Percentiles rank a stretch among this genome's conserved stretches.
These are phyloP conservation scores for Udeniomyces megalosporus DNA, from an alignment of 768 basidiomycete genomes.

Conservation along the genomic window DNA sequence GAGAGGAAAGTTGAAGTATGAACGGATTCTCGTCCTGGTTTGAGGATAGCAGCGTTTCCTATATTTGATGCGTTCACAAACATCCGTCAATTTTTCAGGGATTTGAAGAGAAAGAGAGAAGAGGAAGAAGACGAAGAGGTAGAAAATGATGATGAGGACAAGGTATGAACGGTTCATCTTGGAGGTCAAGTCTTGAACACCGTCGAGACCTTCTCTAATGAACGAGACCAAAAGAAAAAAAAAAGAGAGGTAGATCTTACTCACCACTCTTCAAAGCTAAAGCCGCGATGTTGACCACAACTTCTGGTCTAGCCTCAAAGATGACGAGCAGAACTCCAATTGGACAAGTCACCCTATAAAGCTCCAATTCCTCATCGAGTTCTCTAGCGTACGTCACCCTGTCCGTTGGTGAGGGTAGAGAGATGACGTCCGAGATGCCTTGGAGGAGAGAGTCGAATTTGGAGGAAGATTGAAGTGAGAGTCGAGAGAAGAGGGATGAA, in stretches of 20 bases:
- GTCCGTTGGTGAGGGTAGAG: conserved; percentile 72
- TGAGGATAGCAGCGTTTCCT: conserved; percentile 95
- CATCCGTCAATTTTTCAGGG: too few species aligned
- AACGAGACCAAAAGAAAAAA: neutral
- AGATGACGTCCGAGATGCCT: conserved; percentile 72
- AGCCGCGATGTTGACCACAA: conserved; percentile 91
- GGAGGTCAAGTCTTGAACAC: neutral
- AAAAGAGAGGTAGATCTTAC: conserved; percentile 22
- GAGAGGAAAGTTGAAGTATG: conserved; percentile 62
- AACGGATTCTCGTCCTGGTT: conserved; percentile 91
- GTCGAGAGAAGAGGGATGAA: conserved; percentile 59
- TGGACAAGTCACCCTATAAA: conserved; percentile 88
- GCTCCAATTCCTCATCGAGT: conserved; percentile 68
- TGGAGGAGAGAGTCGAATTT: conserved; percentile 93
- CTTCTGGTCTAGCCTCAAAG: conserved; percentile 93
- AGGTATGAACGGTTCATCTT: neutral
- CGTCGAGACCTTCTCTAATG: neutral
- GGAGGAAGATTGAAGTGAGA: conserved; percentile 46
- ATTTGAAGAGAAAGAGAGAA: too few species aligned
- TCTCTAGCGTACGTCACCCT: conserved; percentile 73
- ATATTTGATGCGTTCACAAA: too few species aligned
- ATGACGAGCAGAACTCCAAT: conserved; percentile 93
- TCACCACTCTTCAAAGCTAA: conserved; percentile 90
- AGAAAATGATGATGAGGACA: neutral
- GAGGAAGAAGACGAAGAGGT: neutral